These are phyloP conservation scores for Rhynchospora pubera DNA, from an alignment of 176 grass and related monocot genomes.

Conservation along the genomic window DNA sequence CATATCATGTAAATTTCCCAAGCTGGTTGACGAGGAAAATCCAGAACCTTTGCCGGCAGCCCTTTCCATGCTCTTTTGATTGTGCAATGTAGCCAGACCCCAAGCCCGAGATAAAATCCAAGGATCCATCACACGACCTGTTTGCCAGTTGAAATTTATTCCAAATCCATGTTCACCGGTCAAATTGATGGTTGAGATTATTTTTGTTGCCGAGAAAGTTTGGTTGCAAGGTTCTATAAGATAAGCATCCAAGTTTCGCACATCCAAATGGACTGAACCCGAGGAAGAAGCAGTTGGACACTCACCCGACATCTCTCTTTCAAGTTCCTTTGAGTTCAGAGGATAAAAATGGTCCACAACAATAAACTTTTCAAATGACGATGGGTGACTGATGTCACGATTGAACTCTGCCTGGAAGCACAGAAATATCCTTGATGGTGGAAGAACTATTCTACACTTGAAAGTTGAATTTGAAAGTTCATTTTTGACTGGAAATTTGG, in stretches of 20 bases:
- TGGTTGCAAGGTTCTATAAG: conserved; percentile 56
- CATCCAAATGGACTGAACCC: conserved; percentile 61
- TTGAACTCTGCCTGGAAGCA: conserved; percentile 63
- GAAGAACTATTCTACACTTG: conserved; percentile 48
- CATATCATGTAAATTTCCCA: conserved; percentile 52
- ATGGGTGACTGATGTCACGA: conserved; percentile 42
- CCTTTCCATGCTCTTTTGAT: conserved; percentile 42
- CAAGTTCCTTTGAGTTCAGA: conserved; percentile 36
- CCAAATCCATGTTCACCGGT: conserved; percentile 34
- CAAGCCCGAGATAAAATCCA: conserved; percentile 59
- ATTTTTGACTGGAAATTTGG: conserved; percentile 24
- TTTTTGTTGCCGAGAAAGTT: conserved; percentile 59
- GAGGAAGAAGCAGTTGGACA: conserved; percentile 30
- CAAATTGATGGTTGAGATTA: conserved; percentile 51
- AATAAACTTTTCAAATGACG: conserved; percentile 64
- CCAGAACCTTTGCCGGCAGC: conserved; percentile 49
- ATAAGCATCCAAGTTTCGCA: conserved; percentile 56
- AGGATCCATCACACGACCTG: conserved; percentile 35
- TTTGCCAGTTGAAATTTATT: conserved; percentile 57
- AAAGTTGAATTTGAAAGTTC: conserved; percentile 28
- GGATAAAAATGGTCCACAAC: conserved; percentile 53
- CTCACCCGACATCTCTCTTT: conserved; percentile 32
- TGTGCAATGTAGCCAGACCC: conserved; percentile 62
- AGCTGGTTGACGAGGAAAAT: conserved; percentile 58
- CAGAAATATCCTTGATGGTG: conserved; percentile 54